These are phyloP conservation scores for Colletotrichum sp. DNA, from an alignment of 2,329 filamentous ascomycete species.

Conservation along the genomic window DNA sequence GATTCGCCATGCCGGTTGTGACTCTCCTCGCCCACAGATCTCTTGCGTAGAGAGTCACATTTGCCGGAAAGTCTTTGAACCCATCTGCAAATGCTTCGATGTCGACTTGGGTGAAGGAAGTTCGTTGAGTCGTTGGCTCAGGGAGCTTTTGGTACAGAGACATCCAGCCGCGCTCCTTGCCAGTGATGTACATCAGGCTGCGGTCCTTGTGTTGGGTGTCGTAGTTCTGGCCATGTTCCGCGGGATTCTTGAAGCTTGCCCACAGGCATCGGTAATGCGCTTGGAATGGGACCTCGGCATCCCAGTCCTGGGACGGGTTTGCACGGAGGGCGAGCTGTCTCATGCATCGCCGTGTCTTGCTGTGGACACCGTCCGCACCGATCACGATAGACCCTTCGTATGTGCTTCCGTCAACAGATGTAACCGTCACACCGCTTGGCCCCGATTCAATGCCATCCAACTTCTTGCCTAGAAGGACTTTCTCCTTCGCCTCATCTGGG, in stretches of 20 bases:
- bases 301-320: conserved; percentile 7
- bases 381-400: conserved; percentile 40
- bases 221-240: conserved; percentile 25
- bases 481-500: conserved; percentile 26
- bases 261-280: conserved; percentile 36
- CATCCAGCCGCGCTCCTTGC: conserved; percentile 31
- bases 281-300: conserved; percentile 12
- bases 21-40: conserved; percentile 30
- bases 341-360: conserved; percentile 36
- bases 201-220: conserved; percentile 33
- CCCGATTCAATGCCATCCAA: conserved; percentile 24
- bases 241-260: conserved; percentile 29
- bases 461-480: conserved; percentile 29
- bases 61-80: conserved; percentile 30
- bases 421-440: conserved; percentile 26
- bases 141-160: conserved; percentile 36
- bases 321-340: conserved; percentile 28
- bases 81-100: conserved; percentile 24
- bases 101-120: conserved; percentile 28
- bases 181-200: conserved; percentile 31
- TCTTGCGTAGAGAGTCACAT: conserved; percentile 27
- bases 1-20: conserved; percentile 30
- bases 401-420: conserved; percentile 33
- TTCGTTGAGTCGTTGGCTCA: conserved; percentile 25
- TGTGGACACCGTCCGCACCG: conserved; percentile 47